Conservation (phyloP, 331 rosid species). For the Saraca asoca region DNA sequence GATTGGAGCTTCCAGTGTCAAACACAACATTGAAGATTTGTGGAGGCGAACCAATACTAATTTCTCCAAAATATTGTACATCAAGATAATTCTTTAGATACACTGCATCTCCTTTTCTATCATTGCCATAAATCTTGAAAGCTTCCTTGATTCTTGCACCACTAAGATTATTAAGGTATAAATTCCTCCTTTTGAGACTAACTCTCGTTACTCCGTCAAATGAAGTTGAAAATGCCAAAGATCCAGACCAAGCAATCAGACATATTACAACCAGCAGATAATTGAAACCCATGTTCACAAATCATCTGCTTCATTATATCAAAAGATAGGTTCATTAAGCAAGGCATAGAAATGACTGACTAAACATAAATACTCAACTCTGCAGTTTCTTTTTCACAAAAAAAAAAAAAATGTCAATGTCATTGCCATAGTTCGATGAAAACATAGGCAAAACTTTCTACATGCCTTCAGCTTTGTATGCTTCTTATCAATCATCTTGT, state of each 20-base stretch:
- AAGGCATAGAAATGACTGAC: background rate
- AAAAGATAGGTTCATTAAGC: constrained; percentile 13
- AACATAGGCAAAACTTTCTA: background rate
- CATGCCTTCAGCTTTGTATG: background rate
- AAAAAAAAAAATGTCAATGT: constrained; percentile 4
- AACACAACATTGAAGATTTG: constrained; percentile 67
- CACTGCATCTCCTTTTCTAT: constrained; percentile 29
- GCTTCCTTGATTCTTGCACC: constrained; percentile 55
- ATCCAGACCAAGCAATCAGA: constrained; percentile 46
- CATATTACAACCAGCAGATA: constrained; percentile 40
- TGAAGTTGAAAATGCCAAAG: constrained; percentile 41
- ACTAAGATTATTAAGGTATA: constrained; percentile 43
- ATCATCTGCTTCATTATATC: constrained; percentile 45
- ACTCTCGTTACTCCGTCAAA: constrained; percentile 60
- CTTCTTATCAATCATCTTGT: background rate
- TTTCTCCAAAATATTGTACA: constrained; percentile 73
- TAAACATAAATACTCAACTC: background rate
- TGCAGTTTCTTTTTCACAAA: constrained; percentile 1
- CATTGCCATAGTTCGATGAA: constrained; percentile 3
- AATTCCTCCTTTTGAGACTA: constrained; percentile 53
- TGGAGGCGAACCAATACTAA: constrained; percentile 71
- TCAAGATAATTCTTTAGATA: constrained; percentile 69
- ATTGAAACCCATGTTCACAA: constrained; percentile 45
- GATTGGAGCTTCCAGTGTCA: constrained; percentile 81
- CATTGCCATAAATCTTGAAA: constrained; percentile 3